Base-by-base conservation (phyloP, 2,329 filamentous ascomycete genomes). In the Claviceps citrina region DNA sequence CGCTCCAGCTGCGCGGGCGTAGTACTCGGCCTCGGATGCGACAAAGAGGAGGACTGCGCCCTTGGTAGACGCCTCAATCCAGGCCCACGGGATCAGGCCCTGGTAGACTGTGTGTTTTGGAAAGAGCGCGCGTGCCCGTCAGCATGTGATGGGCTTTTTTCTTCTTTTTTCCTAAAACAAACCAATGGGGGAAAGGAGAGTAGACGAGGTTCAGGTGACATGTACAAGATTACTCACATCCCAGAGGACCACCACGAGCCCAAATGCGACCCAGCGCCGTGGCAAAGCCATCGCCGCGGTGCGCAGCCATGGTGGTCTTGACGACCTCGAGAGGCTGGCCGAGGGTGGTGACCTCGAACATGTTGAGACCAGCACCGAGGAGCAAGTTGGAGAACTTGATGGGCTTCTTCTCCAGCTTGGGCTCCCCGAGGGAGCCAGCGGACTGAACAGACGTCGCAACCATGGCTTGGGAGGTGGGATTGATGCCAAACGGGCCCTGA, bases 61-160 rank as follows among this genome's bases (percentile, higher is more conserved):
- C 71, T 98, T 98, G 67, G 91, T 96, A 58, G 89, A 96, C 60
- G 91, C 91, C 76, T 98, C 91, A 68, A 98, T 96, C 91, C 91
- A 98, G 65, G 91, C 91, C 89, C 89, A 95, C 49, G 91, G 91
- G 62, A 98, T 96, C 55, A 98, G 83, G 64, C 91, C 91, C 73
- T 98, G 91, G 74, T 95, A 98, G 72, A 95, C 89, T 96, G 59
- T 49, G 94, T 87, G 9, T 95, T 59, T 48, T 43, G 41, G 49
- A 32, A 28, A 30, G 28, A 6, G 26, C 3, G 18, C n/a, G 5
- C 20, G 12, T 8, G 36, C 9, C 12, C 22, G 38, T 46, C 27
- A 49, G 47, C 43, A 40, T 42, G n/a, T n/a, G 19, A 36, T 2
- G 2, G 31, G 31, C n/a, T n/a, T n/a, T n/a, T n/a, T n/a, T n/a